Evolutionary conservation across 352 stramenopile species (phyloP).

Genomic region (Phytophthora uliginosa): DNA sequence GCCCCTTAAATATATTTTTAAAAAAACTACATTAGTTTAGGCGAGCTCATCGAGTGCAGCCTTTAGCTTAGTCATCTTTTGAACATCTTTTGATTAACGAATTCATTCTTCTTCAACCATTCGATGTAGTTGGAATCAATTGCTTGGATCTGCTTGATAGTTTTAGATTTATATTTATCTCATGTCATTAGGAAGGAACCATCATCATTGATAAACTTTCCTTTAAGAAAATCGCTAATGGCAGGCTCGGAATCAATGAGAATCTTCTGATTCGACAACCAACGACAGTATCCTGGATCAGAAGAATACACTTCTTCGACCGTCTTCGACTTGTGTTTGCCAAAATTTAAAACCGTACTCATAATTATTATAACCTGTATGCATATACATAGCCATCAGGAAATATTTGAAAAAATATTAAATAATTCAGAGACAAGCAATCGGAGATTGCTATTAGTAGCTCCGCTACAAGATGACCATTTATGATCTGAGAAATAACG

Average conservation of each 20-base stretch:
- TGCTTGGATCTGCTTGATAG: conserved; percentile 10
- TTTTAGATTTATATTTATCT: not conserved
- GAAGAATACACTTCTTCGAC: conserved; percentile 15
- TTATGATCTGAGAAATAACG: too few species aligned
- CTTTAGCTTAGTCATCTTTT: conserved; percentile 7
- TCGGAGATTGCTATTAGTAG: too few species aligned
- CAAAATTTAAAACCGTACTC: conserved; percentile 14
- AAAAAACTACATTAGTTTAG: not conserved
- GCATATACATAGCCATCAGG: conserved; percentile 9
- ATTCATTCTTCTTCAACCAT: conserved; percentile 12
- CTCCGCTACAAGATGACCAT: too few species aligned
- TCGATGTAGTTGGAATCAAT: conserved; percentile 9
- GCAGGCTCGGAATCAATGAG: conserved; percentile 5
- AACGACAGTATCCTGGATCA: conserved; percentile 17
- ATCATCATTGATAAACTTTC: conserved; percentile 6
- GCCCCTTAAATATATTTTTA: not conserved
- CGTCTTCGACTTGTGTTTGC: conserved; percentile 9
- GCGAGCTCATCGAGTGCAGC: conserved; percentile 1
- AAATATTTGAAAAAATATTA: too few species aligned
- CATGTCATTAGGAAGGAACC: conserved; percentile 2
- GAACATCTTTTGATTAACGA: not conserved
- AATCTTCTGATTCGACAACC: conserved; percentile 19
- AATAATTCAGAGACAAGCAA: too few species aligned
- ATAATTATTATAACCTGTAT: conserved; percentile 5
- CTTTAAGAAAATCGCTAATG: conserved; percentile 3